Base-by-base conservation (phyloP, 371 early-diverging fungal genomes). In the Rhizopus delemar region DNA sequence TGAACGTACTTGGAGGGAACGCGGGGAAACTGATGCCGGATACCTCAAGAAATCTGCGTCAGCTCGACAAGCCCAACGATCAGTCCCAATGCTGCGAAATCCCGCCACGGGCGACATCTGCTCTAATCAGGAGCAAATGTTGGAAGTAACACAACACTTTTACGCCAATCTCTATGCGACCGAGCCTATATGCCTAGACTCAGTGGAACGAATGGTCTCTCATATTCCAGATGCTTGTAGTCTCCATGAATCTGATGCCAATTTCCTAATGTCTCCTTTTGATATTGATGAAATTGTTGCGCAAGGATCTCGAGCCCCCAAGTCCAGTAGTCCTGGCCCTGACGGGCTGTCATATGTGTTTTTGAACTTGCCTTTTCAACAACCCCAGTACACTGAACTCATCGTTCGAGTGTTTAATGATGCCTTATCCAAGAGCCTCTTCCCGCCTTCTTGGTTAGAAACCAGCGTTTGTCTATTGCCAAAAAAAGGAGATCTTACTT, bases 401-500 rank as follows among this genome's bases (percentile, higher is more conserved):
- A 35, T 12, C 16, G 5, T 51, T 5, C 8, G 6, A 11, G 51
- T 54, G 5, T 54, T 31, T 31, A 54, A 54, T 15, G 45, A 54
- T 32, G 41, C 55, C 5, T 16, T 55, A 13, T 4, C 35, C 2
- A 8, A 50, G 5, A 32, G 53, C 11, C 15, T n/a, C 7, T 59
- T 59, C n/a, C 68, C 63, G 2, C 4, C 32, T 12, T 51, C 59
- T 11, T 67, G 67, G 62, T 29, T 32, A 12, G 22, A 59, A 39
- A 56, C 60, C 4, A 53, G 51, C 8, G 56, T 65, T 36, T 63
- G 53, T 16, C 56, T 65, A 1, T 22, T 60, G 0, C 56, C 39
- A n/a, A 65, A 69, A 35, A 56, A 61, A 41, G 66, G 57, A 3
- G 62, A 62, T 36, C 12, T 46, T 7, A 33, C 15, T 13, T n/a